Percentiles rank a stretch among this genome's conserved stretches.
phyloP scores from a whole-genome alignment of 208 protist genomes.

The Leptomonas seymouri region DNA sequence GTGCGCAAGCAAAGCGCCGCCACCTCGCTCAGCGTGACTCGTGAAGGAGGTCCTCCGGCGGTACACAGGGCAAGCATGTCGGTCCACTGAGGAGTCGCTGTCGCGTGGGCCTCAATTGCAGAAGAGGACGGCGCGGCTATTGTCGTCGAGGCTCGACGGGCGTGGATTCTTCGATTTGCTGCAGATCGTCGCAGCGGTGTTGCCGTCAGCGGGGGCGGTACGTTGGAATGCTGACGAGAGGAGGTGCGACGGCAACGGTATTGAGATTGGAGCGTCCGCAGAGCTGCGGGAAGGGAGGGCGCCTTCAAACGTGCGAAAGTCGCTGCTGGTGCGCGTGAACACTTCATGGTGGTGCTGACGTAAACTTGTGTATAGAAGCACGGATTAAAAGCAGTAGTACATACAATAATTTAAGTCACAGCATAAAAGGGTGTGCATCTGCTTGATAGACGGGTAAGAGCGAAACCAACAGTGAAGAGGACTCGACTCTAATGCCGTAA shows the following conservation, averaged over 20 bases:
- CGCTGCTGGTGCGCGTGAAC: not conserved
- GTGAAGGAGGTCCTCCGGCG: conserved; percentile 4
- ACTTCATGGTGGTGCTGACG: not conserved
- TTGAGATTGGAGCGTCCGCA: not conserved
- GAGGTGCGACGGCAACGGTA: conserved; percentile 5
- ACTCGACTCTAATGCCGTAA: too few species aligned
- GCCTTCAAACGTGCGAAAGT: not conserved
- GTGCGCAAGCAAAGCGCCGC: conserved; percentile 30
- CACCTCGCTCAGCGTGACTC: conserved; percentile 33
- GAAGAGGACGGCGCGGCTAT: not conserved
- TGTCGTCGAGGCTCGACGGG: not conserved
- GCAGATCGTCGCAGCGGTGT: conserved; percentile 6
- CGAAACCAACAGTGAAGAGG: not conserved
- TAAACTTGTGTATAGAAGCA: not conserved
- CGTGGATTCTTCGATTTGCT: not conserved
- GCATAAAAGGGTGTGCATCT: not conserved
- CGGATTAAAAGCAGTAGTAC: not conserved
- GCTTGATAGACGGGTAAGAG: not conserved
- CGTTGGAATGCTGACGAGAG: conserved; percentile 1
- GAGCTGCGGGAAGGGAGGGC: not conserved
- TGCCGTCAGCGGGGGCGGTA: conserved; percentile 18
- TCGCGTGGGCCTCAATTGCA: not conserved
- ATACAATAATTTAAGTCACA: too few species aligned
- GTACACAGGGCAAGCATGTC: conserved; percentile 13
- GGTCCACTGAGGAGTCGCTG: conserved; percentile 9